These are phyloP conservation scores for Ambrosiella xylebori DNA, from an alignment of 2,329 filamentous ascomycete genomes.

Conservation along the genomic window DNA sequence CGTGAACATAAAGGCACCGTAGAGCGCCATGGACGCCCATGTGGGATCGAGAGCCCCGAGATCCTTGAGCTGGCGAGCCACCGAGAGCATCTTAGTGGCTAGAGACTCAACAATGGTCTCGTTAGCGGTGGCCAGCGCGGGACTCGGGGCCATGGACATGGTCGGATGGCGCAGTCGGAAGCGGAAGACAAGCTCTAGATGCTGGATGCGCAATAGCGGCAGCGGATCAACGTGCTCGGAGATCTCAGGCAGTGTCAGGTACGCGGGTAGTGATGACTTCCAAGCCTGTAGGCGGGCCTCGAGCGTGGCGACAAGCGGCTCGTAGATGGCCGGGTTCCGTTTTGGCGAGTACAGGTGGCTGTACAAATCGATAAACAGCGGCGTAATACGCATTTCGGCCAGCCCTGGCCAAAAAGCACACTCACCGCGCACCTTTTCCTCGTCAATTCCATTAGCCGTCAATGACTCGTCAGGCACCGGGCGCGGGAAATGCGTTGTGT, in stretches of 20 bases:
- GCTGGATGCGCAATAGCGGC: constrained; percentile 33
- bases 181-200: constrained; percentile 38
- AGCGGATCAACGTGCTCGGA: constrained; percentile 17
- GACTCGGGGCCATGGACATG: constrained; percentile 36
- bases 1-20: constrained; percentile 56
- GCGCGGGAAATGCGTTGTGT: constrained; percentile 62
- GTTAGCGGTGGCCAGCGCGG: constrained; percentile 40
- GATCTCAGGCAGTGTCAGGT: constrained; percentile 29
- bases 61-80: constrained; percentile 40
- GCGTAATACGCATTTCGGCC: constrained; percentile 45
- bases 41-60: constrained; percentile 58
- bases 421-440: constrained; percentile 22
- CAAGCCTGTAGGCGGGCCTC: constrained; percentile 48
- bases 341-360: constrained; percentile 57
- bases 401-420: constrained; percentile 54
- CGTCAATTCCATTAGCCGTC: neutral
- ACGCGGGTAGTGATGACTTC: constrained; percentile 44
- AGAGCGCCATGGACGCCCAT: constrained; percentile 58
- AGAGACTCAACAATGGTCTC: constrained; percentile 49
- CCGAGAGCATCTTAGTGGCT: constrained; percentile 44
- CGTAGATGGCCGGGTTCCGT: constrained; percentile 44
- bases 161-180: constrained; percentile 46
- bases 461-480: constrained; percentile 54
- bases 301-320: constrained; percentile 43
- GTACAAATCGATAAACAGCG: constrained; percentile 57